Evolutionary conservation across 225 moss, liverwort and hornwort species (phyloP), one percentile per base, ranked within the genome.

Genomic region (Antitrichia curtipendula): DNA sequence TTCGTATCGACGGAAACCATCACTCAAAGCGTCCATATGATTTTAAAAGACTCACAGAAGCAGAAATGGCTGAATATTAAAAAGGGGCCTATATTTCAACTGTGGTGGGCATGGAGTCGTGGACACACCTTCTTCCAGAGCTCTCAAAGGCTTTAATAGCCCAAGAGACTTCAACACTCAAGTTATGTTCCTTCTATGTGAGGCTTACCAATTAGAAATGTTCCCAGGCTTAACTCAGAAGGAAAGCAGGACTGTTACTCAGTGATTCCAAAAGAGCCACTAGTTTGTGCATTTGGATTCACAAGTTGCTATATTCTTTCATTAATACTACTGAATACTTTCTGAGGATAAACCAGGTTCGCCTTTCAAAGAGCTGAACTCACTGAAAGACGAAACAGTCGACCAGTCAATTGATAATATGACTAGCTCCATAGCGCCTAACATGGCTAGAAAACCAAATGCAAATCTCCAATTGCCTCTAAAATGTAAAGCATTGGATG

Each of bases 21-120:
- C 83, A 91, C 59, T 71, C 56, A 19, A 88, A 88, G 41, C 84
- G 86, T 71, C 64, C 81, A 70, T 36, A 38, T 65, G 88, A 86
- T 57, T 81, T 78, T 56, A 87, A 90, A 88, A 73, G 88, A 49
- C 82, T 88, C 60, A 87, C 91, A 90, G 88, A 87, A 85, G 84
- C 82, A 64, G 88, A 93, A 81, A 90, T 84, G 91, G 75, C 65
- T 47, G 86, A 93, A 58, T 58, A 88, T 82, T 60, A 74, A 58
- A 91, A 65, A 82, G 57, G 62, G 88, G 91, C 53, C 73, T 83
- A 50, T 91, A 88, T 74, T 93, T 91, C 68, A 93, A 87, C 45
- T 91, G 87, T 82, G 86, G 90, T 69, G 85, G 88, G 41, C 93
- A 90, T n/a, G n/a, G n/a, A n/a, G n/a, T n/a, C n/a, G n/a, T 81